Conservation (phyloP, 768 basidiomycete genomes). For the Rhodosporidiobolus sp. region DNA sequence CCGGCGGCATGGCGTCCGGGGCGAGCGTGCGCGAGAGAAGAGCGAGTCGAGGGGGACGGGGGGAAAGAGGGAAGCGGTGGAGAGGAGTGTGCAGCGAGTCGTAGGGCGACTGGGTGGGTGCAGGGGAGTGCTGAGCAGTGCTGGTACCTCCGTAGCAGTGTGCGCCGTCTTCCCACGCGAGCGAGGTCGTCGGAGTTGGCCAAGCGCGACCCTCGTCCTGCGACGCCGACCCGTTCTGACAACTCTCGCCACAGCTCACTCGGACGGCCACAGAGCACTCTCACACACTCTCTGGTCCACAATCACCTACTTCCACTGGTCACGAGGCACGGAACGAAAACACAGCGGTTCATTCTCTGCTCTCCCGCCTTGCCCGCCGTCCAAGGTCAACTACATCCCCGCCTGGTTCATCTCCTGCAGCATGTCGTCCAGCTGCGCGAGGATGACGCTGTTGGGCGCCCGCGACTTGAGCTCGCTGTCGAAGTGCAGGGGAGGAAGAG, state of each 20-base stretch:
- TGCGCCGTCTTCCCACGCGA: too few species aligned
- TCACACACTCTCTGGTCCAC: not conserved
- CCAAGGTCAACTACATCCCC: constrained; percentile 25
- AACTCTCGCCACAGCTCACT: too few species aligned
- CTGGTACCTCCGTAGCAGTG: too few species aligned
- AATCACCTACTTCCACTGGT: too few species aligned
- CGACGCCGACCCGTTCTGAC: too few species aligned
- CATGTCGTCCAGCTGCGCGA: constrained; percentile 32
- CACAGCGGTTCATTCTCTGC: too few species aligned
- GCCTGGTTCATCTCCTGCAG: constrained; percentile 27
- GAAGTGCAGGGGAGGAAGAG: not conserved
- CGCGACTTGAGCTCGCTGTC: constrained; percentile 36
- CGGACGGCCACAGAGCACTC: too few species aligned
- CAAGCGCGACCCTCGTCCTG: too few species aligned
- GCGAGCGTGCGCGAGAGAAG: not conserved
- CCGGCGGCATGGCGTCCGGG: not conserved
- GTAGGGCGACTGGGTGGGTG: not conserved
- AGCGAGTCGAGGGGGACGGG: not conserved
- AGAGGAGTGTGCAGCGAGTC: not conserved
- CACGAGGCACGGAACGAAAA: too few species aligned
- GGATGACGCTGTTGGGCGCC: constrained; percentile 37
- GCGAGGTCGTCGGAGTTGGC: too few species aligned
- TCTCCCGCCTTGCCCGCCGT: not conserved
- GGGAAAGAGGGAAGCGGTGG: not conserved
- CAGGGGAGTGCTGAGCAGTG: not conserved